Evolutionary conservation across 2,329 filamentous ascomycete genomes (phyloP).

Genomic region (Cordyceps farinosa): DNA sequence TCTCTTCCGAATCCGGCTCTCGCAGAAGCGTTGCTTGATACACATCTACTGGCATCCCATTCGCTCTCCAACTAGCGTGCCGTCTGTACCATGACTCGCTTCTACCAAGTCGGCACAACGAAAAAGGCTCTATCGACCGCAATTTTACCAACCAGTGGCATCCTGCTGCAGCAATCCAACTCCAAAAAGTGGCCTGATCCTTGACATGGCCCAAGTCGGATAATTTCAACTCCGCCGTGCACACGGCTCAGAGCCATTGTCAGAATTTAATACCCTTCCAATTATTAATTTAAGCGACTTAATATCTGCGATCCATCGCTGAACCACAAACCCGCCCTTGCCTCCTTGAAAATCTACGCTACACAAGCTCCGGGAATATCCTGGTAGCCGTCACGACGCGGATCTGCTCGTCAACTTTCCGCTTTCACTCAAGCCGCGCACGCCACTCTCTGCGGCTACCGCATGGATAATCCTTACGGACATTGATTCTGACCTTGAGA

Average conservation of each 20-base stretch:
- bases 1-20: neutral
- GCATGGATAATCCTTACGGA: neutral
- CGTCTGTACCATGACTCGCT: neutral
- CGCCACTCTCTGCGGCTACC: neutral
- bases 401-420: neutral
- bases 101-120: neutral
- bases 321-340: neutral
- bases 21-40: neutral
- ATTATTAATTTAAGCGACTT: neutral
- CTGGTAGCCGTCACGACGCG: neutral
- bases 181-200: neutral
- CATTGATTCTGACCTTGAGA: no score
- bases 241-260: neutral
- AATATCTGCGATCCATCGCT: neutral
- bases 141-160: neutral
- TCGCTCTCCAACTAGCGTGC: no score
- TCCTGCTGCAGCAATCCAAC: neutral
- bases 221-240: neutral
- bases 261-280: neutral
- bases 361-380: neutral
- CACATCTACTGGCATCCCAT: neutral
- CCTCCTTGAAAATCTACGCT: neutral
- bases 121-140: neutral
- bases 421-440: neutral
- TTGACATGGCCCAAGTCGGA: neutral